Evolutionary conservation across 2,329 filamentous ascomycete species (phyloP), one percentile per base, ranked within the genome.

Genomic region (Ophiocordyceps robertsii): DNA sequence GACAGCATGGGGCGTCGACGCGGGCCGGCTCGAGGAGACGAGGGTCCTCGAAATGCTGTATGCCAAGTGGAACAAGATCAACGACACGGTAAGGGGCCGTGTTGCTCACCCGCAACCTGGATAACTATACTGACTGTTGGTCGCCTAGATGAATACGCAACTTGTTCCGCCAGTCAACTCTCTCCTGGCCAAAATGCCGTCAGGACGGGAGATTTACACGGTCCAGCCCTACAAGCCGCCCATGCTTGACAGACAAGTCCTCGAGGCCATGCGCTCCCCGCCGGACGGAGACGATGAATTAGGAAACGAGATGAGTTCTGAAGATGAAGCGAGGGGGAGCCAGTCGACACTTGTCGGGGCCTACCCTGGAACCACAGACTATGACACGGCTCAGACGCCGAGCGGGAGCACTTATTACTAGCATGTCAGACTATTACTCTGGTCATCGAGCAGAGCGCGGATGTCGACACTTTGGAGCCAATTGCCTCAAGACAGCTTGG

Each of bases 41-140:
- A 73, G 88, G 43, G 82, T 96, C 3, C 70, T 95, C 41, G 84
- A 92, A 53, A 86, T 92, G 78, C 66, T 98, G 30, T 77, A 93
- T 52, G 73, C 70, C 32, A 95, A 95, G 59, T 95, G 92, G 90
- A 78, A 77, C 47, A 92, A 88, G 64, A 78, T 88, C 62, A 98
- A 98, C 56, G 87, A 95, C 60, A 94, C 85, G 16, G 85, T 93
- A 64, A 65, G 77, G 48, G 6, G 3, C 4, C 1, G 2, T 10
- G 6, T 4, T 12, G 9, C n/a, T 0, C 1, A 11, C 2, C 2
- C 1, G 11, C 19, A n/a, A 24, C n/a, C 16, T 8, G 6, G 3
- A 29, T 29, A 31, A 41, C 32, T 45, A 48, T 39, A 32, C 13
- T 17, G 29, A 30, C 19, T 7, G 11, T 12, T 11, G 0, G 47